Base-by-base conservation (phyloP, 495 filamentous ascomycete species). In the Penicillium malachiteum region DNA sequence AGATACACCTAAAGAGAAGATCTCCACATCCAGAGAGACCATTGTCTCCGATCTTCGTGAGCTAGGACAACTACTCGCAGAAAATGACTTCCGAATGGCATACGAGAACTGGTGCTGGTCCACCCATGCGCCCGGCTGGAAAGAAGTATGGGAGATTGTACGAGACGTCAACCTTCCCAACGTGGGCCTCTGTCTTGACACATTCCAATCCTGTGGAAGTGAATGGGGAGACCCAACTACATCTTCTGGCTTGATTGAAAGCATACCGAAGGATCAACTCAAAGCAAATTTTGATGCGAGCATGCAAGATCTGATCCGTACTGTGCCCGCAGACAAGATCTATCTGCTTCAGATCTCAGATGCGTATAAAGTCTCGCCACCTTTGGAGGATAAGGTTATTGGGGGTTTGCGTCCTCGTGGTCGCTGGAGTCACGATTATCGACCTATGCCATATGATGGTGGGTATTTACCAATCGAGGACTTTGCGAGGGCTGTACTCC, bases 71-170 rank as follows among this genome's bases (percentile, higher is more conserved):
- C 66, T 90, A 54, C 80, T 89, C 2, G 78, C 81, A 3, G 59
- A 71, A 18, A 73, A 79, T 21, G 73, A 76, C 0, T 81, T 82
- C 58, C 74, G 83, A 8, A 68, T 93, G 10, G 88, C 88, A 1
- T 93, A 92, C 55, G 89, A 93, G 67, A 91, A 92, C 58, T 91
- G 89, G 88, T 90, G 87, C 70, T 93, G 89, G 90, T 84, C 86
- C 1, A 86, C 87, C 0, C 81, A 84, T 31, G 88, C 88, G 0
- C 84, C 84, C 5, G 77, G 68, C 7, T 93, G 88, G 88, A 78
- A 75, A 50, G 76, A 82, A 26, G 84, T 85, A 11, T 91, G 85
- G 83, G 73, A 82, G 1, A 86, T 92, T 21, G 82, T 88, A 5
- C 57, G 78, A 43, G 75, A 70, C 10, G 84, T 85, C 3, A 71